Conservation (phyloP, 2,329 filamentous ascomycete genomes). For the Dactylellina leptospora region DNA sequence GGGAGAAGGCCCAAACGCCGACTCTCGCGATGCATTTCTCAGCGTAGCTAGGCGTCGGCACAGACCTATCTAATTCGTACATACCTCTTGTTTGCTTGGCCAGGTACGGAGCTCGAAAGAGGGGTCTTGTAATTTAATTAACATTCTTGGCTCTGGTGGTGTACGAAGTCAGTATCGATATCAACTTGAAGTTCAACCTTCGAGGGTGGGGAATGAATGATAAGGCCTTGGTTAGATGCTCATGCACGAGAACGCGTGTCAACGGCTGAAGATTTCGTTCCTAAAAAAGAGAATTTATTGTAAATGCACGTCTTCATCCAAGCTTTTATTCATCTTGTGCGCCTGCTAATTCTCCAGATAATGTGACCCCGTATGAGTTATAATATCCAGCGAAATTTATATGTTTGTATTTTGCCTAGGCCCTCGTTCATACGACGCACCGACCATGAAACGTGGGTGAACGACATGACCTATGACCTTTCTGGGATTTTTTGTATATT, state of each 20-base stretch:
- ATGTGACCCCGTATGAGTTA: slow-evolving; percentile 24
- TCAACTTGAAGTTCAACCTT: no score
- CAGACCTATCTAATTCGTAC: neutral
- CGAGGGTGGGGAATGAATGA: no score
- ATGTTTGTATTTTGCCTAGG: slow-evolving; percentile 1
- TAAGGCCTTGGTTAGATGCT: no score
- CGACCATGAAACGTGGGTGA: slow-evolving; percentile 19
- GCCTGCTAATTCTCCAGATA: neutral
- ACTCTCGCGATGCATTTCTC: slow-evolving; percentile 11
- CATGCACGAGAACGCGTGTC: no score
- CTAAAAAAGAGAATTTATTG: no score
- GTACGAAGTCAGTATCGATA: no score
- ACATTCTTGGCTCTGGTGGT: neutral
- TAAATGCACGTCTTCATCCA: no score
- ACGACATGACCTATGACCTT: no score
- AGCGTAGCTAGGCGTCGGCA: neutral
- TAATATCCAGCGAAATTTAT: slow-evolving; percentile 14
- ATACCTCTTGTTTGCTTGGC: neutral
- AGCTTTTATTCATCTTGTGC: no score
- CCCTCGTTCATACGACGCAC: neutral
- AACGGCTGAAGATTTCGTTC: no score
- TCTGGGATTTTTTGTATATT: no score
- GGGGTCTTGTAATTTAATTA: neutral
- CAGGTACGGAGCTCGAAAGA: slow-evolving; percentile 23
- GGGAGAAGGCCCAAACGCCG: slow-evolving; percentile 34